phyloP scores from a whole-genome alignment of 495 filamentous ascomycete species.

The Penicillium ochrochloron region DNA sequence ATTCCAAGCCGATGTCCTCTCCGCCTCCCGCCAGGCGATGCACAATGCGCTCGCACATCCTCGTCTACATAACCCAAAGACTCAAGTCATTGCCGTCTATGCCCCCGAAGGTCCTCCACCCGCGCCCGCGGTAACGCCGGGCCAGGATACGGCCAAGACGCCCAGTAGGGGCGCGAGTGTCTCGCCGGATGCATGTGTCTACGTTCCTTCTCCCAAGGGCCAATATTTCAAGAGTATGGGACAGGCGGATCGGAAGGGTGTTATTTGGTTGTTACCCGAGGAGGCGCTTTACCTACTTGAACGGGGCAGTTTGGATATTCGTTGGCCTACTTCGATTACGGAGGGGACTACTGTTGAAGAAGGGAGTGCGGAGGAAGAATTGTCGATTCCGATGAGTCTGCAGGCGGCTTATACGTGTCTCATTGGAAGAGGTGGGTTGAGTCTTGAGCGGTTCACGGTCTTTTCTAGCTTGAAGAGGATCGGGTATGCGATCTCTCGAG shows the following conservation, averaged over 20 bases:
- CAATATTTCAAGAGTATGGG: conserved; percentile 63
- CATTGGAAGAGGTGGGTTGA: conserved; percentile 66
- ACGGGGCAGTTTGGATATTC: conserved; percentile 80
- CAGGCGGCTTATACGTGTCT: conserved; percentile 87
- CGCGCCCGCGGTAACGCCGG: conserved; percentile 15
- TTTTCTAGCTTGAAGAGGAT: conserved; percentile 81
- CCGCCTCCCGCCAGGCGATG: conserved; percentile 86
- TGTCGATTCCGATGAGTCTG: conserved; percentile 80
- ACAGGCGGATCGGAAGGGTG: conserved; percentile 57
- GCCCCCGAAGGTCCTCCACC: conserved; percentile 44
- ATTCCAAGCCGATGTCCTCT: conserved; percentile 74
- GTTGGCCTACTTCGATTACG: conserved; percentile 65
- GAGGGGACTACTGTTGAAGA: conserved; percentile 35
- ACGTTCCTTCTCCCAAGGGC: conserved; percentile 52
- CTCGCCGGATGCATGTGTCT: conserved; percentile 46
- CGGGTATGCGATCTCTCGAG: conserved; percentile 79
- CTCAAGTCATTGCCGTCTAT: conserved; percentile 58
- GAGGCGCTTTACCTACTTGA: conserved; percentile 90
- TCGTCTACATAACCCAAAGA: conserved; percentile 64
- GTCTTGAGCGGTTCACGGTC: conserved; percentile 84
- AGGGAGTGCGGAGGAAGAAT: conserved; percentile 40
- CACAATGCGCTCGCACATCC: conserved; percentile 79
- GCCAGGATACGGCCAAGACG: conserved; percentile 19
- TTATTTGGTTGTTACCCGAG: conserved; percentile 85
- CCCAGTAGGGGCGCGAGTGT: conserved; percentile 31